Evolutionary conservation across 768 basidiomycete genomes (phyloP), one percentile per base, ranked within the genome.

Genomic region (Phlegmacium glaucopus): DNA sequence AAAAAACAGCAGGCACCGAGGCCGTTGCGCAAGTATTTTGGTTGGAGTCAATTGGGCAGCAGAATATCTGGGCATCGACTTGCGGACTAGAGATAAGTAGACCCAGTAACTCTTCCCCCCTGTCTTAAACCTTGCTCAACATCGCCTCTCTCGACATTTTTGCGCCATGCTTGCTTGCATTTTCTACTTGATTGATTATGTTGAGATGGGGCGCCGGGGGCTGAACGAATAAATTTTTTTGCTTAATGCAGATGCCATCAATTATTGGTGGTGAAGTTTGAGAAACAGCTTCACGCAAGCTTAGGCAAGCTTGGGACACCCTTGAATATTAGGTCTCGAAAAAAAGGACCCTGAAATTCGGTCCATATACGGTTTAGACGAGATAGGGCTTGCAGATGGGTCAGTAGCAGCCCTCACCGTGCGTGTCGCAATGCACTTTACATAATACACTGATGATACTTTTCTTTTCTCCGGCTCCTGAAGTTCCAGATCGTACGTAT

Each of bases 131-230:
- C 83, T 39, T 74, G 70, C 57, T 94, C 92, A 15, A 94, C 83
- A 42, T 82, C 83, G 18, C 80, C 78, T 42, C 94, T 77, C 61
- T 95, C 83, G 44, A 95, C 84, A 65, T 96, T 90, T 71, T 96
- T 95, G 62, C 94, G 69, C 94, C 94, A 95, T 39, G 93, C 82
- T 47, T 80, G 82, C 64, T 95, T 95, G n/a, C 92, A 90, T 64
- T 92, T 95, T 48, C 93, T 72, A 57, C 85, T 89, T 0, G 82
- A 65, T 64, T 94, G 92, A 16, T 66, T 75, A 43, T 72, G 77
- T 49, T 86, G 81, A 1, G 80, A 72, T 0, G 82, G 81, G 1
- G 82, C 83, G 4, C 82, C 82, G 10, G 75, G 47, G 1, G 57
- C 42, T 4, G 74, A 68, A 34, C 61, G 60, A 39, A 50, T 42